Evolutionary conservation across 1,284 basidiomycete genomes (phyloP).

Genomic region (Rhodofomes roseus): DNA sequence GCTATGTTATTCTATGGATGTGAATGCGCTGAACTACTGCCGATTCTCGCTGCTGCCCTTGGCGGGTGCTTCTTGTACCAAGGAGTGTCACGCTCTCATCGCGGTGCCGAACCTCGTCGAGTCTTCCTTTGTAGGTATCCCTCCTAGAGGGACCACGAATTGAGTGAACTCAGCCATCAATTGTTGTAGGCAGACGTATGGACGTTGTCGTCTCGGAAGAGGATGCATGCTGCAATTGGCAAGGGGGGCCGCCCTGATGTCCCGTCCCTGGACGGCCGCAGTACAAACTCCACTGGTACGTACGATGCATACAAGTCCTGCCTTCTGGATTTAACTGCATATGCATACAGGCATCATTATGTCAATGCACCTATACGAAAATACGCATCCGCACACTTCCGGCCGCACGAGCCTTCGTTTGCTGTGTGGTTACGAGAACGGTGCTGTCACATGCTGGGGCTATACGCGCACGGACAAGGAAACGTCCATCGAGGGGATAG

Average conservation of each 20-base stretch:
- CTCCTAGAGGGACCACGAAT: background rate
- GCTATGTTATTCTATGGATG: slow-evolving; percentile 67
- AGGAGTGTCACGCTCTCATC: slow-evolving; percentile 44
- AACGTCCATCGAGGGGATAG: slow-evolving; percentile 64
- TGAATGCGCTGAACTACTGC: slow-evolving; percentile 90
- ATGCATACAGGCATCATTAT: slow-evolving; percentile 86
- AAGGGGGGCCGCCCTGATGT: slow-evolving; percentile 33
- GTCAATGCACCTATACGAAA: slow-evolving; percentile 67
- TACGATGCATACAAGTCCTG: too few species aligned
- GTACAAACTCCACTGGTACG: slow-evolving; percentile 31
- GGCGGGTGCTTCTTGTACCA: slow-evolving; percentile 10
- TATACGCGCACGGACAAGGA: slow-evolving; percentile 38
- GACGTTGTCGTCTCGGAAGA: slow-evolving; percentile 55
- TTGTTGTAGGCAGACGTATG: slow-evolving; percentile 72
- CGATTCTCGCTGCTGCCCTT: slow-evolving; percentile 58
- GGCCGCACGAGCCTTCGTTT: slow-evolving; percentile 45
- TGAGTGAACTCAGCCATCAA: background rate
- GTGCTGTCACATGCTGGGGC: slow-evolving; percentile 63
- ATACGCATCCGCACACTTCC: slow-evolving; percentile 28
- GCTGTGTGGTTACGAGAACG: slow-evolving; percentile 79
- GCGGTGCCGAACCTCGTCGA: slow-evolving; percentile 86
- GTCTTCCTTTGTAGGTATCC: slow-evolving; percentile 65
- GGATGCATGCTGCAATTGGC: slow-evolving; percentile 80
- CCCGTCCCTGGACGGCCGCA: slow-evolving; percentile 40
- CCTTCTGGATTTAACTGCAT: too few species aligned